A percentile compares a stretch with the other conserved stretches of the same genome.
These are phyloP conservation scores for Boletellus sp. DNA, from an alignment of 768 basidiomycete genomes.

Conservation along the genomic window DNA sequence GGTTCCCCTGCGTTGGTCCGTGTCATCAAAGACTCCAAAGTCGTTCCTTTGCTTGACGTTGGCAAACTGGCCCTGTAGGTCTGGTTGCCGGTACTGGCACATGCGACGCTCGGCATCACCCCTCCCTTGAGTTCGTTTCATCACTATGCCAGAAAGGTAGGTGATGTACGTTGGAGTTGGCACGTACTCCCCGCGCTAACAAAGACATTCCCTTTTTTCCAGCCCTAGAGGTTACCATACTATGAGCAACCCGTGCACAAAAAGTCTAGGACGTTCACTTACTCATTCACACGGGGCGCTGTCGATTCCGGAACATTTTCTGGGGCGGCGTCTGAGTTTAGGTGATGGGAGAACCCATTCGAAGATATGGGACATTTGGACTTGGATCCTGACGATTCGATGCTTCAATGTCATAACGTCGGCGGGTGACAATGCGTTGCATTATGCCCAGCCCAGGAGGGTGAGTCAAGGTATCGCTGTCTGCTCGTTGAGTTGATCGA, in stretches of 20 bases:
- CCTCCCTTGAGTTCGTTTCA: constrained; percentile 61
- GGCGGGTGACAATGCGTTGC: too few species aligned
- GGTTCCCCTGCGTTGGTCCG: constrained; percentile 39
- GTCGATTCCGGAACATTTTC: too few species aligned
- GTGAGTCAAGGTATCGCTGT: too few species aligned
- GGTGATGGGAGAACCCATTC: constrained; percentile 62
- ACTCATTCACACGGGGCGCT: too few species aligned
- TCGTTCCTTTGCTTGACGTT: constrained; percentile 40
- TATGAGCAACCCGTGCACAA: constrained; percentile 66
- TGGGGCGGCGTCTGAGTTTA: too few species aligned
- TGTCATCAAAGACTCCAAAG: constrained; percentile 35
- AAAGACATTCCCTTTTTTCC: too few species aligned
- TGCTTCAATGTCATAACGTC: too few species aligned
- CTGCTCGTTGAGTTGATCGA: constrained; percentile 14
- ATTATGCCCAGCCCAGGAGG: too few species aligned
- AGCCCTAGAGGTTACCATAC: constrained; percentile 48
- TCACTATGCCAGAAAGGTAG: constrained; percentile 51
- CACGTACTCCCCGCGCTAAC: constrained; percentile 3
- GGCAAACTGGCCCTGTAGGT: constrained; percentile 36
- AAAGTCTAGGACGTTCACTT: too few species aligned
- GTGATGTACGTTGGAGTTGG: constrained; percentile 1
- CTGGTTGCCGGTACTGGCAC: too few species aligned
- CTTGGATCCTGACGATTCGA: constrained; percentile 54
- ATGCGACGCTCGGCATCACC: constrained; percentile 46
- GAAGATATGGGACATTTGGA: constrained; percentile 66